Evolutionary conservation across 2,329 filamentous ascomycete species (phyloP), one percentile per base, ranked within the genome.

Genomic region (Pseudogymnoascus sp.): DNA sequence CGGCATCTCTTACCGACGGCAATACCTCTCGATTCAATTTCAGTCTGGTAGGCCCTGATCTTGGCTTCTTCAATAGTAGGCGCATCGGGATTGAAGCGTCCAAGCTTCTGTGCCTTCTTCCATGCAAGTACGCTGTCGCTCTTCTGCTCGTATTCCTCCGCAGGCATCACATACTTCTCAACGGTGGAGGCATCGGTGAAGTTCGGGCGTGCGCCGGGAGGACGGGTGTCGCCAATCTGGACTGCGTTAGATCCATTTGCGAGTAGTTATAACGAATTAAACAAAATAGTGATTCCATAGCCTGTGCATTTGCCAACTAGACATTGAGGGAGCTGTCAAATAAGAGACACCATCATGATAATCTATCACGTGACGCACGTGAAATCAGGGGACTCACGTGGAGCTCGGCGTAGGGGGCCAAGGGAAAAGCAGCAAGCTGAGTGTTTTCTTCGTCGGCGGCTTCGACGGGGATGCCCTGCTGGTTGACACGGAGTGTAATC

Each of bases 21-120:
- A 66, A 89, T 87, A 75, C 87, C 86, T 73, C 87, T 84, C 61
- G 82, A 81, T 65, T 81, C 77, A 66, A 96, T 79, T 70, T 95
- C 90, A 61, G 83, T 82, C 66, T 86, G 80, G 41, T 87, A 81
- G 39, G 86, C 86, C 13, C 83, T 81, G 62, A 89, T 78, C 72
- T 89, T 89, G 65, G 89, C 83, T 71, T 90, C 81, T 72, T 92
- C 87, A 21, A 88, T 83, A 63, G 80, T 84, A 15, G 89, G 85
- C 6, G 92, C 90, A 68, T 87, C 81, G 10, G 94, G 94, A 72
- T 97, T 91, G 75, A 99, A 99, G 36, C 94, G 90, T 59, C 94
- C 94, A n/a, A 97, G 84, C 73, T 95, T 92, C 74, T 96, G 87
- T n/a, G 85, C 79, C 77, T 90, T 93, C 77, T 99, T 99, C 92